Percentiles rank a stretch among this genome's conserved stretches.
These are phyloP conservation scores for Colletotrichum tanaceti DNA, from an alignment of 2,329 filamentous ascomycete genomes.

Conservation along the genomic window DNA sequence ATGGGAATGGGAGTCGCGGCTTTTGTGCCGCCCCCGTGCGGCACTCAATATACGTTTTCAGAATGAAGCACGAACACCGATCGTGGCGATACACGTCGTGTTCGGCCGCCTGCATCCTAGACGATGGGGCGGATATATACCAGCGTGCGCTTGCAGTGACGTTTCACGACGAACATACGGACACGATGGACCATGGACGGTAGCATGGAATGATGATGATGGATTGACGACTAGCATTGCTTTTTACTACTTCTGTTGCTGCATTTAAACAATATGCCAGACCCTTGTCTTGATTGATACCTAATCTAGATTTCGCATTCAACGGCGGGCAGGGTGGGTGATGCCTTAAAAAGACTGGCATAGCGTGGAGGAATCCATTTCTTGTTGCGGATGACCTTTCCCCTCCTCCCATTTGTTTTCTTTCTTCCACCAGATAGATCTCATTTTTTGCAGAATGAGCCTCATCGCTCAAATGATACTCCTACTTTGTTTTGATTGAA, in stretches of 20 bases:
- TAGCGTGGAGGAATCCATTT: conserved; percentile 14
- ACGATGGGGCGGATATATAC: background rate
- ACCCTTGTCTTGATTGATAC: conserved; percentile 1
- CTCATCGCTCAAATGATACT: conserved; percentile 32
- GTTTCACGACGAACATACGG: conserved; percentile 17
- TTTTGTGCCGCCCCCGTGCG: background rate
- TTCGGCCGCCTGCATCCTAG: conserved; percentile 12
- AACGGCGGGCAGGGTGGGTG: background rate
- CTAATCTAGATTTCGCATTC: conserved; percentile 15
- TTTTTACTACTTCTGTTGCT: background rate
- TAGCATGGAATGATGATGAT: conserved; percentile 11
- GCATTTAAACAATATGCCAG: background rate
- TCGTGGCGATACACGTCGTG: conserved; percentile 13
- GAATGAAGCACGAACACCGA: background rate
- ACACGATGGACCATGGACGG: background rate
- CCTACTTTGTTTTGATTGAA: background rate
- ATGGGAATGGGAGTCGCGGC: background rate
- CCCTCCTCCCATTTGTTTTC: background rate
- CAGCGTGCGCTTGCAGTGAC: background rate
- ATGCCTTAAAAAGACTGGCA: conserved; percentile 7
- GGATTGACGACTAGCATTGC: conserved; percentile 13
- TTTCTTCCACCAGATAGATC: conserved; percentile 9
- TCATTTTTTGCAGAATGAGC: conserved; percentile 27
- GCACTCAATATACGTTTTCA: conserved; percentile 22
- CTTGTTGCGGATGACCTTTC: background rate